Base-by-base conservation (phyloP, 2,329 filamentous ascomycete species). In the Aspergillus texensis region DNA sequence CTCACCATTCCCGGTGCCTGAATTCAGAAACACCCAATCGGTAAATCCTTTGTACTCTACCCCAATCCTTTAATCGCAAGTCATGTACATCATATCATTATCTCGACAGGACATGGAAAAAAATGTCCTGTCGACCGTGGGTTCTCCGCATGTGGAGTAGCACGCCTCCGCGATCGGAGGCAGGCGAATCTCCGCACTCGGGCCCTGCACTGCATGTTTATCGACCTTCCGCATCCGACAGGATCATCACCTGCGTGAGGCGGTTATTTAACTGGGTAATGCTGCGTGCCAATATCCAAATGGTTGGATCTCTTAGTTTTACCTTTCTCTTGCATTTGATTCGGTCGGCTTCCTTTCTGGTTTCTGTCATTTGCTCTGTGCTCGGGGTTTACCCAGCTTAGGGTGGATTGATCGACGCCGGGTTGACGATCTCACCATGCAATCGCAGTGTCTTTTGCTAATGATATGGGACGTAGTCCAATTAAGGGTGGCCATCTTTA, bases 81-180 rank as follows among this genome's bases (percentile, higher is more conserved):
- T 19, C 26, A 53, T 53, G 1, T 26, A 10, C 24, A 36, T 12
- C 5, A 12, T 1, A 50, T 12, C 46, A n/a, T 52, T 4, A 19
- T 52, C 48, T 16, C 19, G 3, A 19, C 14, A 26, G 14, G 2
- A 26, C 10, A 19, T 19, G n/a, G 2, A 32, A 19, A 19, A 39
- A 19, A 19, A 19, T 6, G 39, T 10, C 39, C 39, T 41, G 16
- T n/a, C 6, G 19, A 26, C 28, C 19, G 50, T 28, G 28, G 28
- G 50, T 58, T 60, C 58, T 60, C 58, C 58, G 58, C 58, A 45
- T 34, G 36, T 60, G 58, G 48, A 60, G 58, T n/a, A 5, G 6
- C 12, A 19, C 52, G 21, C 21, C 34, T 39, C 58, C 58, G 58
- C 34, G 50, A 60, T 54, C 58, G 58, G 58, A 53, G 58, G 21